Conservation (phyloP, 331 rosid species). For the Saraca asoca region DNA sequence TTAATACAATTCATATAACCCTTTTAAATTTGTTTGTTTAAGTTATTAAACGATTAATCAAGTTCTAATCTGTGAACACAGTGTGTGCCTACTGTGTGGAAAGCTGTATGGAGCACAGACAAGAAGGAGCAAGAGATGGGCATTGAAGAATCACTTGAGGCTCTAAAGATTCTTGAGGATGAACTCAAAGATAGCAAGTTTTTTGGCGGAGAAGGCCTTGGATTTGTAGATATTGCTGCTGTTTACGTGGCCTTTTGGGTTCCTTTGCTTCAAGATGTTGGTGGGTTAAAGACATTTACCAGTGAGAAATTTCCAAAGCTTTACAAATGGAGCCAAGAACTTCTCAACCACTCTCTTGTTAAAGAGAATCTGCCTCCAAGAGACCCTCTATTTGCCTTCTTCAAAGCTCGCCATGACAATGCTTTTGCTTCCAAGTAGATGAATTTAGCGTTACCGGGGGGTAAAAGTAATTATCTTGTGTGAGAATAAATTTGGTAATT, state of each 20-base stretch:
- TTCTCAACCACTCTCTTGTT: conserved; percentile 32
- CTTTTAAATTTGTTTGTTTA: too few species aligned
- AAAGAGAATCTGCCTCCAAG: conserved; percentile 48
- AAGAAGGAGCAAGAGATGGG: conserved; percentile 46
- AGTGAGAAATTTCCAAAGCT: conserved; percentile 53
- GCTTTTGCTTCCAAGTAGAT: conserved; percentile 7
- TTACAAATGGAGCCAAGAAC: conserved; percentile 49
- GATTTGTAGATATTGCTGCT: conserved; percentile 60
- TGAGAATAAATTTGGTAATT: too few species aligned
- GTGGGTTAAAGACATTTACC: conserved; percentile 38
- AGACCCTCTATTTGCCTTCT: conserved; percentile 29
- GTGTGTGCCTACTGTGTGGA: conserved; percentile 32
- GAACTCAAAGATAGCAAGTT: conserved; percentile 52
- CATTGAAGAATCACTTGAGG: conserved; percentile 41
- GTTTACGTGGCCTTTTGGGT: conserved; percentile 53
- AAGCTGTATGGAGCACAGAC: conserved; percentile 31
- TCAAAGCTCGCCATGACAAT: conserved; percentile 26
- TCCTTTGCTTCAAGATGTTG: conserved; percentile 39
- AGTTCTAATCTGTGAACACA: too few species aligned
- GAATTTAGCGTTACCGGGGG: too few species aligned
- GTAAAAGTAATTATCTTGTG: too few species aligned
- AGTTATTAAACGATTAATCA: too few species aligned
- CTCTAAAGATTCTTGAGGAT: conserved; percentile 43
- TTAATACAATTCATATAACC: too few species aligned
- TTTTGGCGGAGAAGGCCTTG: conserved; percentile 61